Conservation (phyloP, 169 alveolate species). For the Plasmodium knowlesi region DNA sequence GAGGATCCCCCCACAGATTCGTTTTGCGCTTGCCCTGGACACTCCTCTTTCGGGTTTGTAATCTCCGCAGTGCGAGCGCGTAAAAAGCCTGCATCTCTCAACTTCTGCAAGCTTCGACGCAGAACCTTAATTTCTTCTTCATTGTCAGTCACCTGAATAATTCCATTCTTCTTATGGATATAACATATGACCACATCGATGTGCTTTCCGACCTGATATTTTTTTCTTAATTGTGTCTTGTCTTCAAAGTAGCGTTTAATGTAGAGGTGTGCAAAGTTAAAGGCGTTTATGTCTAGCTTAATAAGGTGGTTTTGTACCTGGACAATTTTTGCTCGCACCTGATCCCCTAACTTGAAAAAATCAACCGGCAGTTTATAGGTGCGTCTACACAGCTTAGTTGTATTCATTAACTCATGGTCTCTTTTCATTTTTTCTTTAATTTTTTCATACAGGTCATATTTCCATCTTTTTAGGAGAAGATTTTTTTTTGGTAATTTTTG, state of each 20-base stretch:
- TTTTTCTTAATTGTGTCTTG: conserved; percentile 11
- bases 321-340: conserved; percentile 25
- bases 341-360: conserved; percentile 56
- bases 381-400: conserved; percentile 27
- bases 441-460: conserved; percentile 66
- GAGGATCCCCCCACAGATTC: not conserved
- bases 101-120: not conserved
- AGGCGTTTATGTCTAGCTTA: conserved; percentile 41
- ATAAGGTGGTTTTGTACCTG: conserved; percentile 19
- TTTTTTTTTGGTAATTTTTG: conserved; percentile 68
- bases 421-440: conserved; percentile 65
- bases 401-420: conserved; percentile 26
- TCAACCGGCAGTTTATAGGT: conserved; percentile 61
- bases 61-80: not conserved
- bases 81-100: not conserved
- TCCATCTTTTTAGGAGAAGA: conserved; percentile 53
- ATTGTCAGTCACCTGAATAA: conserved; percentile 68
- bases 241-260: conserved; percentile 61
- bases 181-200: conserved; percentile 67
- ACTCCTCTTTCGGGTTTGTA: not conserved
- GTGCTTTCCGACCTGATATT: conserved; percentile 44
- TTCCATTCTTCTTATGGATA: conserved; percentile 41
- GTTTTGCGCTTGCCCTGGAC: not conserved
- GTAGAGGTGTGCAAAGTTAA: conserved; percentile 57
- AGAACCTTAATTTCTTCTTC: conserved; percentile 56